Conservation (phyloP, 805 yeast species). For the Henningerozyma blattae region DNA sequence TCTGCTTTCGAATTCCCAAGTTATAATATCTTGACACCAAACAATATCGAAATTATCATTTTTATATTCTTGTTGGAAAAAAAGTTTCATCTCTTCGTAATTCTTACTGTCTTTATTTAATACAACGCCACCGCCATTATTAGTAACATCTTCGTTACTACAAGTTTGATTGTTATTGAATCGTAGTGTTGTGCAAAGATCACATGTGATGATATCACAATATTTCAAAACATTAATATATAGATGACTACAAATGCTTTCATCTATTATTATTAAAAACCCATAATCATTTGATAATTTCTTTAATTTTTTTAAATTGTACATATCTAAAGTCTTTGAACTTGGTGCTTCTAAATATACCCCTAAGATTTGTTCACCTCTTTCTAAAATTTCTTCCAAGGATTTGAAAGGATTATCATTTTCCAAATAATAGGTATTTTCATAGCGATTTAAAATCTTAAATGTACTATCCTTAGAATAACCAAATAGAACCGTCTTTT, state of each 20-base stretch:
- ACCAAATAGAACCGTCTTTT: slow-evolving; percentile 85
- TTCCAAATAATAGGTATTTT: slow-evolving; percentile 82
- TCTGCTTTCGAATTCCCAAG: too few species aligned
- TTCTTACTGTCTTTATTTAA: too few species aligned
- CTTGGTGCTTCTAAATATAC: slow-evolving; percentile 92
- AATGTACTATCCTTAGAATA: slow-evolving; percentile 93
- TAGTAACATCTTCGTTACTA: too few species aligned
- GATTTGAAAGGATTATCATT: slow-evolving; percentile 61
- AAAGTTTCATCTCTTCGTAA: too few species aligned
- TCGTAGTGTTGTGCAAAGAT: background rate
- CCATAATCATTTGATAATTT: slow-evolving; percentile 53
- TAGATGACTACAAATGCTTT: slow-evolving; percentile 84
- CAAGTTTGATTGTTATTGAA: background rate
- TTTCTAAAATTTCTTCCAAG: slow-evolving; percentile 46
- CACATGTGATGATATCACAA: slow-evolving; percentile 73
- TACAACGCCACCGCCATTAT: too few species aligned
- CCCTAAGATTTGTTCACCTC: slow-evolving; percentile 59
- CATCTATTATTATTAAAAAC: slow-evolving; percentile 82
- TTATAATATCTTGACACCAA: too few species aligned
- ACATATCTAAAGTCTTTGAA: slow-evolving; percentile 82
- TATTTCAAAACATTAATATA: slow-evolving; percentile 72
- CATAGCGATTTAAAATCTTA: slow-evolving; percentile 76
- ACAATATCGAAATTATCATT: too few species aligned
- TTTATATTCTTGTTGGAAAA: too few species aligned
- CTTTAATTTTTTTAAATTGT: slow-evolving; percentile 56